Conservation (phyloP, 805 yeast species). For the Saccharomycodes ludwigii region DNA sequence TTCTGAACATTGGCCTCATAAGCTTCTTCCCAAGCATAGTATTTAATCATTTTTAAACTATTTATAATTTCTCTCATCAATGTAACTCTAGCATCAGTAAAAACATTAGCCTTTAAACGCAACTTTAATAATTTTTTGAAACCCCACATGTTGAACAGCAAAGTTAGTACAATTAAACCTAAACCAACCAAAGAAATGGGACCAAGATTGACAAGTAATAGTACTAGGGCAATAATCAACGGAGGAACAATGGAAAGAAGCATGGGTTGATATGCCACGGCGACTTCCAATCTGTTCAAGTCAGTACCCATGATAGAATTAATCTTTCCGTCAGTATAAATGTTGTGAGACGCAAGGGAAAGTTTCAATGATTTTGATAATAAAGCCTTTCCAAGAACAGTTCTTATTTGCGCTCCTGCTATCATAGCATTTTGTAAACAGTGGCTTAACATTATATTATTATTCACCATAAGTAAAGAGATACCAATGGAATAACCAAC, state of each 20-base stretch:
- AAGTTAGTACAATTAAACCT: conserved; percentile 37
- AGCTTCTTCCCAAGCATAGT: conserved; percentile 79
- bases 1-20: conserved; percentile 41
- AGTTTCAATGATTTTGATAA: conserved; percentile 51
- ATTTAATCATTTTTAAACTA: conserved; percentile 61
- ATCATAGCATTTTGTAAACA: conserved; percentile 38
- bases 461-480: conserved; percentile 29
- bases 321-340: conserved; percentile 46
- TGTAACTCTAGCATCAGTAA: conserved; percentile 53
- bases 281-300: conserved; percentile 61
- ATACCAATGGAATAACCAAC: conserved; percentile 50
- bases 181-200: conserved; percentile 57
- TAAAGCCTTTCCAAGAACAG: conserved; percentile 51
- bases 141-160: conserved; percentile 30
- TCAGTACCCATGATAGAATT: conserved; percentile 71
- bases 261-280: conserved; percentile 49
- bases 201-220: conserved; percentile 56
- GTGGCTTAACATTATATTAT: conserved; percentile 36
- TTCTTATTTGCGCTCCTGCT: conserved; percentile 55
- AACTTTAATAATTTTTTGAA: conserved; percentile 37
- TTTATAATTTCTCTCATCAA: conserved; percentile 49
- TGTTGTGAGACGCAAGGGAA: conserved; percentile 38
- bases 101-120: conserved; percentile 42
- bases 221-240: conserved; percentile 45
- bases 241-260: conserved; percentile 31